phyloP scores from a whole-genome alignment of 2,329 filamentous ascomycete genomes.

The Trichoderma hamatum region DNA sequence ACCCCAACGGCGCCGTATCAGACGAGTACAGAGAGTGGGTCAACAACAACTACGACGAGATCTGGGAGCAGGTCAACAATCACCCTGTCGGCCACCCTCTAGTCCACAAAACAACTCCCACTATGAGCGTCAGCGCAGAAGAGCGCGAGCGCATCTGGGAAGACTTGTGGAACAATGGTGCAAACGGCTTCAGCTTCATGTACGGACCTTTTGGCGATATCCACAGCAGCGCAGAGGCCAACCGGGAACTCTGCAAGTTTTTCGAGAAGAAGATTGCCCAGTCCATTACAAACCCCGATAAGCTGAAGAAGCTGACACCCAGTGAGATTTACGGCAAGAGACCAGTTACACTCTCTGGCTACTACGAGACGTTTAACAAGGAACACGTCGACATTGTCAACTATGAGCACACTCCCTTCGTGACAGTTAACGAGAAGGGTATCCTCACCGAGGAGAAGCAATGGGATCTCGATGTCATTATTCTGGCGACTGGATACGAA shows the following conservation, averaged over 20 bases:
- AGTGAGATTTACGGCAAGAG: neutral
- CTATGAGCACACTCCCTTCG: neutral
- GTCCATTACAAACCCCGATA: neutral
- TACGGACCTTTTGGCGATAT: neutral
- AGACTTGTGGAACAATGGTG: neutral
- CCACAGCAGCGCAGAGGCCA: neutral
- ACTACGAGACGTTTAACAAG: conserved; percentile 10
- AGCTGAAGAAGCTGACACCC: neutral
- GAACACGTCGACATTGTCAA: conserved; percentile 4
- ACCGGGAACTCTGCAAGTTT: neutral
- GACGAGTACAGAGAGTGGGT: neutral
- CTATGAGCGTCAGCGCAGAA: conserved; percentile 4
- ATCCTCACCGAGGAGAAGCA: neutral
- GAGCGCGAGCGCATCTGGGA: conserved; percentile 3
- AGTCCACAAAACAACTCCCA: neutral
- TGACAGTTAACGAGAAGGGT: neutral
- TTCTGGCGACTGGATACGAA: neutral
- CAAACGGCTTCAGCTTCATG: conserved; percentile 7
- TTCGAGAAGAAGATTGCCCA: conserved; percentile 1
- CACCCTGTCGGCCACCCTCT: neutral
- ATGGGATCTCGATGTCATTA: neutral
- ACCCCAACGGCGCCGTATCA: neutral
- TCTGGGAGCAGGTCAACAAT: neutral
- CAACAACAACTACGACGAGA: conserved; percentile 7
- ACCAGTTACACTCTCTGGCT: neutral